Evolutionary conservation across 2,329 filamentous ascomycete species (phyloP).

Genomic region (Penicillium janthinellum): DNA sequence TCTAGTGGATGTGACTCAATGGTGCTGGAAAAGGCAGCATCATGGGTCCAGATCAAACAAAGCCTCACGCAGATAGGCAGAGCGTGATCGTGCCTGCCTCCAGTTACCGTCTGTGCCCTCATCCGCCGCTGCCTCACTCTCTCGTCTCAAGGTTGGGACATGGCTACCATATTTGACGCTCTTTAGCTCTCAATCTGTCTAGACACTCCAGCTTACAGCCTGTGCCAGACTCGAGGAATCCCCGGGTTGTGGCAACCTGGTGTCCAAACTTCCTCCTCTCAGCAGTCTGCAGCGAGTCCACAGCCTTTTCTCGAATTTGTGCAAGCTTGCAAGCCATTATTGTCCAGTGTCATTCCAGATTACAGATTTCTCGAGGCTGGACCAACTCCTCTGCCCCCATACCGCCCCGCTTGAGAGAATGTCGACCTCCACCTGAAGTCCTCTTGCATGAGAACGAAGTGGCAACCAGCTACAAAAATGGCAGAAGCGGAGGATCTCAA

Average conservation of each 20-base stretch:
- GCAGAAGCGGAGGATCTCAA: not conserved
- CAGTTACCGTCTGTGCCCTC: not conserved
- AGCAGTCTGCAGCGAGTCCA: not conserved
- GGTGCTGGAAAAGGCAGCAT: not conserved
- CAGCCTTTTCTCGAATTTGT: not conserved
- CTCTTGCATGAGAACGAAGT: not conserved
- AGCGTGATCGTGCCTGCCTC: not conserved
- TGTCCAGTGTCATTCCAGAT: not conserved
- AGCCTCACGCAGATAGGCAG: not conserved
- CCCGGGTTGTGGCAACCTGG: not conserved
- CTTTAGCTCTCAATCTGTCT: not conserved
- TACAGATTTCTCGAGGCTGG: not conserved
- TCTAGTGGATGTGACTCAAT: not conserved
- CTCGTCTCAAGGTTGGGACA: not conserved
- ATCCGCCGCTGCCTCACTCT: not conserved
- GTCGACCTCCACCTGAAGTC: not conserved
- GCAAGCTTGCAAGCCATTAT: not conserved
- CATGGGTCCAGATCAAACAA: not conserved
- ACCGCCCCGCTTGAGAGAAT: not conserved
- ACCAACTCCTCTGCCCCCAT: not conserved
- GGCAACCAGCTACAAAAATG: slow-evolving; percentile 2
- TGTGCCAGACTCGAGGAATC: not conserved
- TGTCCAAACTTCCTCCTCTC: not conserved
- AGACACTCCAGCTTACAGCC: not conserved
- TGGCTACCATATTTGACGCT: not conserved